Conservation (phyloP, 768 basidiomycete species). For the Galerina sulciceps region DNA sequence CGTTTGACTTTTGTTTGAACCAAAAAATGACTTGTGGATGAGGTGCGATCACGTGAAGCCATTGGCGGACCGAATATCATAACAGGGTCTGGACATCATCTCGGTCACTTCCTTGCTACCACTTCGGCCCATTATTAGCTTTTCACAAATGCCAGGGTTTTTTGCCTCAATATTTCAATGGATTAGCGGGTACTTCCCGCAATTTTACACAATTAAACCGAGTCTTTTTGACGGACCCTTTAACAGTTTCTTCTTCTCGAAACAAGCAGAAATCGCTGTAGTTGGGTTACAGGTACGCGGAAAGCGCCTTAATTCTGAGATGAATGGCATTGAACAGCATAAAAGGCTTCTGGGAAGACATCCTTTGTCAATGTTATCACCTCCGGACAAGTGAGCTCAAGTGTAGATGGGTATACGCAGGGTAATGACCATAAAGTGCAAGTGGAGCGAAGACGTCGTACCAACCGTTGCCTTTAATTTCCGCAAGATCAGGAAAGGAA, state of each 20-base stretch:
- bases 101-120: neutral
- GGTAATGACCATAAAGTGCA: constrained; percentile 15
- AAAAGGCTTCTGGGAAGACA: constrained; percentile 91
- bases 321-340: neutral
- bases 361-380: constrained; percentile 92
- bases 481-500: constrained; percentile 85
- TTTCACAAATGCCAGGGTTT: constrained; percentile 39
- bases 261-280: constrained; percentile 87
- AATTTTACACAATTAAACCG: neutral
- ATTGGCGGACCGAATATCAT: constrained; percentile 1
- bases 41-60: neutral
- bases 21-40: too few species aligned
- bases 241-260: constrained; percentile 81
- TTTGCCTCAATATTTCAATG: constrained; percentile 48
- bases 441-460: constrained; percentile 98
- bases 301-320: too few species aligned
- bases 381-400: constrained; percentile 67
- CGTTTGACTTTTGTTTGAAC: too few species aligned
- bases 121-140: neutral
- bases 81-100: too few species aligned
- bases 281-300: constrained; percentile 79
- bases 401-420: neutral
- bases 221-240: neutral
- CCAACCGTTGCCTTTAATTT: constrained; percentile 95
- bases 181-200: constrained; percentile 48